Evolutionary conservation across 176 grass and related monocot genomes (phyloP), one percentile per base, ranked within the genome.

Genomic region (Oryza nivara): DNA sequence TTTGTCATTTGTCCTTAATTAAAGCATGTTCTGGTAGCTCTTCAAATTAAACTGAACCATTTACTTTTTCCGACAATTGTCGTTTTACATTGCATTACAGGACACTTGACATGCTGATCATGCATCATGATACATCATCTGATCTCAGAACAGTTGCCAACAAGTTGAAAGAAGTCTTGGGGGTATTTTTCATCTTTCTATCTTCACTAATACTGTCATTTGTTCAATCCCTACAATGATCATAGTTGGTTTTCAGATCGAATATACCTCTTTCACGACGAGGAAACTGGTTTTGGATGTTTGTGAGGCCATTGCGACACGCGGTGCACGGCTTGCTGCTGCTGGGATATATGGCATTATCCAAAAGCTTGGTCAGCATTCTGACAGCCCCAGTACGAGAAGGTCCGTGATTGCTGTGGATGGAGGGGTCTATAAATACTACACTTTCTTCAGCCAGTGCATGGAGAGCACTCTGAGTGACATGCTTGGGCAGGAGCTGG

Each of bases 321-420:
- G 90, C 11, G 68, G 68, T 28, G 90, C 90, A 9, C 79, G 74
- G 6, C 82, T 92, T 19, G 83, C 90, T 74, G 87, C 87, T 75
- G 87, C 87, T 0, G 87, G 90, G 14, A 83, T 92, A 35, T 69
- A 83, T 15, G 74, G 90, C 64, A 86, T 89, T 32, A 52, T 89
- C 22, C 81, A 89, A 76, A 86, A 92, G 82, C 87, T 86, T 2
- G 79, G 79, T 13, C 73, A 48, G 71, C 78, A 86, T 45, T 35
- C 26, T 11, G 32, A 47, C 32, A 30, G 28, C 6, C 49, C 34
- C 0, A 38, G 44, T 1, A 46, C 48, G 11, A 84, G 77, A 72
- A 91, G 76, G 85, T 87, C 72, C 5, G 89, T 89, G n/a, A 91
- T 94, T 54, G 86, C 83, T 7, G 79, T 92, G 63, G 90, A 92